A percentile compares a stretch with the other conserved stretches of the same genome.
phyloP scores from a whole-genome alignment of 192 early-diverging fungal species.

The Funneliformis mosseae region DNA sequence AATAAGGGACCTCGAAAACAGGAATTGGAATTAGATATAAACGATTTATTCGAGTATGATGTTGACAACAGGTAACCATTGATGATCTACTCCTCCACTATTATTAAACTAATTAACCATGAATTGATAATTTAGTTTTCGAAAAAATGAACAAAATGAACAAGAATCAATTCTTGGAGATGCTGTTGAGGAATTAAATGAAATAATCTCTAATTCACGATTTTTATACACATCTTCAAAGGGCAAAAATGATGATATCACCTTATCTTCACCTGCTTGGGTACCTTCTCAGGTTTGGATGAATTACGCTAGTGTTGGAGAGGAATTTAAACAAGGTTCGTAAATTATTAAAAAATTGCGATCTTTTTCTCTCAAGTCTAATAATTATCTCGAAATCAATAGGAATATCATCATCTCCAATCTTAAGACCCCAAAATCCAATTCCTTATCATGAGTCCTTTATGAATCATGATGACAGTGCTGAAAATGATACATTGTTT shows the following conservation, averaged over 20 bases:
- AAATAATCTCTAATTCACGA: not conserved
- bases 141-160: not conserved
- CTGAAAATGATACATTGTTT: not conserved
- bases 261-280: too few relatives aligned
- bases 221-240: not conserved
- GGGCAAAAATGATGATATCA: too few relatives aligned
- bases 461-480: not conserved
- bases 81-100: too few relatives aligned
- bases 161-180: not conserved
- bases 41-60: not conserved
- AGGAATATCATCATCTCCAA: not conserved
- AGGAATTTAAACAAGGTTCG: not conserved
- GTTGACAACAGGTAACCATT: not conserved
- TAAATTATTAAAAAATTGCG: not conserved
- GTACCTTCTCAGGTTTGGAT: not conserved
- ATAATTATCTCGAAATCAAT: not conserved
- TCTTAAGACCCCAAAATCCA: not conserved
- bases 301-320: too few relatives aligned
- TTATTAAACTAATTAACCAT: not conserved
- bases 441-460: not conserved
- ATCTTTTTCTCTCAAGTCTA: not conserved
- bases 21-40: too few relatives aligned
- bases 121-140: not conserved
- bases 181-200: not conserved
- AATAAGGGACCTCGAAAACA: not conserved